Conservation (phyloP, 192 early-diverging fungal genomes). For the Oehlia diaphana region DNA sequence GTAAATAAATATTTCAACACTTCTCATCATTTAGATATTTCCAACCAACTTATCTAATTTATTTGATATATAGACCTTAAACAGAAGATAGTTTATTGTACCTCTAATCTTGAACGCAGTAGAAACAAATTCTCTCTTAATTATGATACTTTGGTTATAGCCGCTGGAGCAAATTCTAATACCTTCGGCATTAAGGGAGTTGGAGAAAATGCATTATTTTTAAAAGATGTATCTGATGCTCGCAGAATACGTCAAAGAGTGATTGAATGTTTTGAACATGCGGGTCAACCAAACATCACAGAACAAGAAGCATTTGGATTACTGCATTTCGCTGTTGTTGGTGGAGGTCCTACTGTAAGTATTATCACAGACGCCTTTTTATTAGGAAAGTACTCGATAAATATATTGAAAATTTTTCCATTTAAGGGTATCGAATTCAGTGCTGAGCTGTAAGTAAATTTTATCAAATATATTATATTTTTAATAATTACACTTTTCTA, state of each 20-base stretch:
- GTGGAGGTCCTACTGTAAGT: constrained; percentile 48
- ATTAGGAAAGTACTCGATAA: neutral
- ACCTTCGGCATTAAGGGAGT: constrained; percentile 87
- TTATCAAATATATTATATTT: neutral
- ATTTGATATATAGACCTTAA: constrained; percentile 37
- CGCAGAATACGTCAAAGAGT: constrained; percentile 77
- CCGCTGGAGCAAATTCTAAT: constrained; percentile 78
- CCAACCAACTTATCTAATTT: neutral
- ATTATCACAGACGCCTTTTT: neutral
- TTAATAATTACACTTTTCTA: neutral
- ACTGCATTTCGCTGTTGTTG: constrained; percentile 84
- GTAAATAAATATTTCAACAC: constrained; percentile 13
- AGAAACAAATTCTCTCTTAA: constrained; percentile 50
- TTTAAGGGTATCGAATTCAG: constrained; percentile 66
- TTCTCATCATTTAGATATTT: no score
- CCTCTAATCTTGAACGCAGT: constrained; percentile 37
- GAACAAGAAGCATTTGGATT: constrained; percentile 62
- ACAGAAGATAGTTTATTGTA: constrained; percentile 42
- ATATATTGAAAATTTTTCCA: neutral
- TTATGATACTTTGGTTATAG: constrained; percentile 84
- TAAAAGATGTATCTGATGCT: constrained; percentile 86
- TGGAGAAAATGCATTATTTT: constrained; percentile 77
- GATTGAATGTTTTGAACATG: constrained; percentile 78
- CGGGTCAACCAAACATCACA: constrained; percentile 64
- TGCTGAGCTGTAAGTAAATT: constrained; percentile 59